Evolutionary conservation across 2,329 filamentous ascomycete species (phyloP).

Genomic region (Alternaria brassicae): DNA sequence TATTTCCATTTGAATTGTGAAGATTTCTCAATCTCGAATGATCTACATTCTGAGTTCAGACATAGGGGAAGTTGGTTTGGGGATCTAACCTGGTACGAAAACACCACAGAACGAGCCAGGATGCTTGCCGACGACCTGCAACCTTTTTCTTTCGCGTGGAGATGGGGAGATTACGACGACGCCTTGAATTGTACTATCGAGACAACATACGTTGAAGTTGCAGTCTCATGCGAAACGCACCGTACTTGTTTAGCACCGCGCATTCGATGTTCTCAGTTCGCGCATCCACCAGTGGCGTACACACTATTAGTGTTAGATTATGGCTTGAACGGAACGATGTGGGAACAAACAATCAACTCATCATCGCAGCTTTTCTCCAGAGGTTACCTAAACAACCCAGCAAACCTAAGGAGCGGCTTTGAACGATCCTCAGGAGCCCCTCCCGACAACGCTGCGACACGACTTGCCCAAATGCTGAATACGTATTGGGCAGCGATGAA

Average conservation of each 20-base stretch:
- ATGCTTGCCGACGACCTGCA: neutral
- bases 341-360: too few relatives aligned
- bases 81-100: neutral
- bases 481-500: neutral
- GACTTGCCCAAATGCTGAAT: neutral
- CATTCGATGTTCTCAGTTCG: neutral
- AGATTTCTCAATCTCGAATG: too few relatives aligned
- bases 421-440: too few relatives aligned
- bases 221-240: neutral
- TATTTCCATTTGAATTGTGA: neutral
- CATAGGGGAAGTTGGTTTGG: neutral
- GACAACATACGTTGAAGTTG: neutral
- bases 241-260: neutral
- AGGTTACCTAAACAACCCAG: too few relatives aligned
- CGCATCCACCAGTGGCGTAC: neutral
- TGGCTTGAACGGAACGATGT: too few relatives aligned
- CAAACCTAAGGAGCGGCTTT: too few relatives aligned
- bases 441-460: neutral
- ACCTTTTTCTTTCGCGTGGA: neutral
- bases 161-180: fast-evolving
- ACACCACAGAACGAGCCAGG: neutral
- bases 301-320: too few relatives aligned
- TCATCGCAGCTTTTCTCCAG: too few relatives aligned
- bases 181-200: neutral
- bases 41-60: too few relatives aligned